phyloP scores from a whole-genome alignment of 768 basidiomycete genomes.

The Leccinellum rugosiceps region DNA sequence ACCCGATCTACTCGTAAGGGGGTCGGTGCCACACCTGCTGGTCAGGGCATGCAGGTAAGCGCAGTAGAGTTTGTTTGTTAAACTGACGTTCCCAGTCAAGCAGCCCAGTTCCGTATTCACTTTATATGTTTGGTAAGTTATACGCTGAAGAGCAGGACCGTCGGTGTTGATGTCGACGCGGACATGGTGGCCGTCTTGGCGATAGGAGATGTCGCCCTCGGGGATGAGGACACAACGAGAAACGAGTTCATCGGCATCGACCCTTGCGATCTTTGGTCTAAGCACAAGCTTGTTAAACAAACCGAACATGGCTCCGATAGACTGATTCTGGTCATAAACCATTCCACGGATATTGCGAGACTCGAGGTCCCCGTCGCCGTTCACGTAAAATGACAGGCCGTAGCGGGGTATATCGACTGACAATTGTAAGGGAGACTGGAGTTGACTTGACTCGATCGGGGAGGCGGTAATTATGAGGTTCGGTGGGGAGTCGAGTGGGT shows the following conservation, averaged over 20 bases:
- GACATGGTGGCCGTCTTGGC: constrained; percentile 14
- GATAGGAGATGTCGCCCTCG: constrained; percentile 25
- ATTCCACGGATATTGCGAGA: constrained; percentile 41
- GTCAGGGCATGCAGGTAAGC: constrained; percentile 46
- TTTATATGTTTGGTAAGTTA: constrained; percentile 28
- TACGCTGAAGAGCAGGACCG: background rate
- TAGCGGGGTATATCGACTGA: constrained; percentile 39
- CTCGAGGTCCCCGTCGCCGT: constrained; percentile 32
- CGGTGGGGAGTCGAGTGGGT: constrained; percentile 19
- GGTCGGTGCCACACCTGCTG: constrained; percentile 40
- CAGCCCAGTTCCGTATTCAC: constrained; percentile 31
- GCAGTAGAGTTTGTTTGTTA: constrained; percentile 33
- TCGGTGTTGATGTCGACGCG: constrained; percentile 7
- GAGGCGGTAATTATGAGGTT: constrained; percentile 22
- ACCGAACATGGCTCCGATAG: constrained; percentile 43
- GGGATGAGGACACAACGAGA: constrained; percentile 38
- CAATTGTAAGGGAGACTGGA: constrained; percentile 10
- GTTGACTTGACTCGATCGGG: background rate
- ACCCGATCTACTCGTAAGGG: constrained; percentile 42
- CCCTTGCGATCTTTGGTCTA: constrained; percentile 18
- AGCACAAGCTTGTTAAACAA: constrained; percentile 40
- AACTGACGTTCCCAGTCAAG: constrained; percentile 23
- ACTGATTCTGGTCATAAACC: too few species aligned
- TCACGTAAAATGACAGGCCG: constrained; percentile 38
- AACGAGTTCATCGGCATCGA: background rate